These are phyloP conservation scores for Fraxinus floribunda DNA, from an alignment of 305 asterid species.

Conservation along the genomic window DNA sequence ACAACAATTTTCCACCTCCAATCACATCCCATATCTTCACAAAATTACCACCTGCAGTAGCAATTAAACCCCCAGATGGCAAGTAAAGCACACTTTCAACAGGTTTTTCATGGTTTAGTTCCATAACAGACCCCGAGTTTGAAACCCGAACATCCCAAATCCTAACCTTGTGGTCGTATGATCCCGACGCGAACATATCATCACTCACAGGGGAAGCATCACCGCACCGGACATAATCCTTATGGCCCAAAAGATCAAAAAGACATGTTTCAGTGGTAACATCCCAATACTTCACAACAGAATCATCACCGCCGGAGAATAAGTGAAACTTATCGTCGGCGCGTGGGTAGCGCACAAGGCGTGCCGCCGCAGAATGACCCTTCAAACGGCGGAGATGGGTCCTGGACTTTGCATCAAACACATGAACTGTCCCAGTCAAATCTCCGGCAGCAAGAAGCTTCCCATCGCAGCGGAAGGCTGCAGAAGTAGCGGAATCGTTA, in stretches of 20 bases:
- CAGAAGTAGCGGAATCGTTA: slow-evolving; percentile 52
- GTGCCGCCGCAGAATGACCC: slow-evolving; percentile 67
- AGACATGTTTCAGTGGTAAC: slow-evolving; percentile 56
- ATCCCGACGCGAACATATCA: slow-evolving; percentile 74
- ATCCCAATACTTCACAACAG: slow-evolving; percentile 91
- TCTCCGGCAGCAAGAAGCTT: slow-evolving; percentile 74
- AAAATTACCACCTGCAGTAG: slow-evolving; percentile 73
- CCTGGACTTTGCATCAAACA: slow-evolving; percentile 59
- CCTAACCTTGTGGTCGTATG: slow-evolving; percentile 69
- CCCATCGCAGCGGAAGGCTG: slow-evolving; percentile 68
- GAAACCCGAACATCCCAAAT: slow-evolving; percentile 79
- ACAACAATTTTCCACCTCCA: slow-evolving; percentile 79
- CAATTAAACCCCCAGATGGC: slow-evolving; percentile 78
- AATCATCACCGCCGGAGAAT: slow-evolving; percentile 82
- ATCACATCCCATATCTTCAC: slow-evolving; percentile 87
- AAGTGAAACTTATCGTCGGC: slow-evolving; percentile 64
- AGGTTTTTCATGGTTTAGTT: slow-evolving; percentile 70
- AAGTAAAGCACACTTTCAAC: slow-evolving; percentile 82
- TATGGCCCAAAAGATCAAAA: slow-evolving; percentile 62
- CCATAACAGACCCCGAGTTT: slow-evolving; percentile 52
- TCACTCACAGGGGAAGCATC: slow-evolving; percentile 73
- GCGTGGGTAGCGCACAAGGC: slow-evolving; percentile 57
- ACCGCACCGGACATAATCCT: slow-evolving; percentile 83
- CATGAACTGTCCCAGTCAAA: slow-evolving; percentile 57
- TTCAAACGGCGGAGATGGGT: slow-evolving; percentile 55